phyloP scores from a whole-genome alignment of 257 asterid species.

The Scutellaria minor region DNA sequence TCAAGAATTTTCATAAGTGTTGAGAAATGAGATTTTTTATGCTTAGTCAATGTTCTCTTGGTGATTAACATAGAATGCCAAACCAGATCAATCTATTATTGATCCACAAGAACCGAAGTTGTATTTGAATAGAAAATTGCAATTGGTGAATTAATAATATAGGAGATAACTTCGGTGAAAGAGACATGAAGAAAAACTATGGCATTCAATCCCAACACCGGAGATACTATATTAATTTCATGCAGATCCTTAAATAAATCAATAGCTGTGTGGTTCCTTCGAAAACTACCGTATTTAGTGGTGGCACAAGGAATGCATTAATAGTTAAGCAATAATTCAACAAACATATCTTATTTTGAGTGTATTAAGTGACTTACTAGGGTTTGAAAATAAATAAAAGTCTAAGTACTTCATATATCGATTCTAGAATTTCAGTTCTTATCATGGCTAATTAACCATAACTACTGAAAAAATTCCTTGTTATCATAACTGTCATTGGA shows the following conservation, averaged over 20 bases:
- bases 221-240: background rate
- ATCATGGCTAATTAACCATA: background rate
- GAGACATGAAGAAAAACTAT: background rate
- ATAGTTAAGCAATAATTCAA: conserved; percentile 26
- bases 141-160: background rate
- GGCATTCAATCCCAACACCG: conserved; percentile 22
- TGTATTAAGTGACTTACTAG: background rate
- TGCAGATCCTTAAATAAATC: background rate
- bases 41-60: conserved; percentile 15
- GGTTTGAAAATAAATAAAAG: background rate
- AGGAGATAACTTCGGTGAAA: background rate
- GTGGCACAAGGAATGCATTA: conserved; percentile 3
- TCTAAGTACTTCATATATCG: background rate
- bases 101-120: conserved; percentile 9
- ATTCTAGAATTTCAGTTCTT: conserved; percentile 9
- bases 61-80: conserved; percentile 25
- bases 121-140: background rate
- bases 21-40: background rate
- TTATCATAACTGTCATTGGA: background rate
- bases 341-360: background rate
- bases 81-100: background rate
- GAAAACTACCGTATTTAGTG: background rate
- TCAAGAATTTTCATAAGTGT: background rate
- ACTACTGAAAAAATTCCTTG: background rate
- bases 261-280: background rate